phyloP scores from a whole-genome alignment of 78 protist species.

The Cavenderia fasciculata region DNA sequence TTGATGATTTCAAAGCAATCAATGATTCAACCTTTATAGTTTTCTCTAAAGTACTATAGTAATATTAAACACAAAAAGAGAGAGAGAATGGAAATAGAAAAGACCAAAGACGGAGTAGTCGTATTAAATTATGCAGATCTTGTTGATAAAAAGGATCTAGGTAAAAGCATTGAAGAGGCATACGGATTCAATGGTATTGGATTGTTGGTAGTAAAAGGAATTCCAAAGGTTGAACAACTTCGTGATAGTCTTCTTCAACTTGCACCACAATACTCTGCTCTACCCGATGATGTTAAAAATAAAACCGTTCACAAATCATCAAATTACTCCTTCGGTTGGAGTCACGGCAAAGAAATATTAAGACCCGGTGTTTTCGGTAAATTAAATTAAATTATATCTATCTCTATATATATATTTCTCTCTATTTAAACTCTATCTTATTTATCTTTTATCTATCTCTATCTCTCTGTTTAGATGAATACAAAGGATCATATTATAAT shows the following conservation, averaged over 20 bases:
- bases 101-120: slow-evolving; percentile 67
- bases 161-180: slow-evolving; percentile 47
- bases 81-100: slow-evolving; percentile 28
- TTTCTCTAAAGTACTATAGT: too few relatives aligned
- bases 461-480: slow-evolving; percentile 22
- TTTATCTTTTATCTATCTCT: background rate
- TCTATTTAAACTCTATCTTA: background rate
- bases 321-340: slow-evolving; percentile 78
- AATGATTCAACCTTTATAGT: too few relatives aligned
- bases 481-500: slow-evolving; percentile 79
- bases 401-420: background rate
- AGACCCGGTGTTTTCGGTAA: slow-evolving; percentile 71
- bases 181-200: slow-evolving; percentile 68
- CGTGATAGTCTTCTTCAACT: slow-evolving; percentile 42
- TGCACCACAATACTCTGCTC: slow-evolving; percentile 61
- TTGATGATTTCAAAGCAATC: too few relatives aligned
- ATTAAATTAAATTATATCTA: background rate
- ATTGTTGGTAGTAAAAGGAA: slow-evolving; percentile 62
- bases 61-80: too few relatives aligned
- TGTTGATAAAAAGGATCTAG: slow-evolving; percentile 30
- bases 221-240: slow-evolving; percentile 50
- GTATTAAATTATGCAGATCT: slow-evolving; percentile 40
- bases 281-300: slow-evolving; percentile 75
- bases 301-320: slow-evolving; percentile 58
- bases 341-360: slow-evolving; percentile 73